Conservation (phyloP, 176 grass and related monocot species). For the Lolium perenne region DNA sequence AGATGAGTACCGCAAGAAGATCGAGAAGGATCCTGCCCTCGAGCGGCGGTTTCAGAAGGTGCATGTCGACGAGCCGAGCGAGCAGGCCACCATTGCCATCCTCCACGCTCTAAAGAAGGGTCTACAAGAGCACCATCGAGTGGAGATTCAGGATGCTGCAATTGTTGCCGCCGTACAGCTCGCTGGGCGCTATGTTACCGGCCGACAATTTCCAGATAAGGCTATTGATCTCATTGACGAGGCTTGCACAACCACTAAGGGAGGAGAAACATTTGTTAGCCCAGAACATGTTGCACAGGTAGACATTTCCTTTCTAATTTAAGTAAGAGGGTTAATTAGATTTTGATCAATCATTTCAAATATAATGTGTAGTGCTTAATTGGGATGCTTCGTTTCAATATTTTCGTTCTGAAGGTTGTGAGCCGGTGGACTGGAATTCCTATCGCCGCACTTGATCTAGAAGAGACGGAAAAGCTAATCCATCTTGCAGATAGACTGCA, state of each 20-base stretch:
- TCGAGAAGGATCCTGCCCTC: neutral
- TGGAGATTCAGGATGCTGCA: neutral
- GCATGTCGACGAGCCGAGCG: neutral
- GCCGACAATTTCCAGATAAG: constrained; percentile 68
- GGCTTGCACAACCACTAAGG: neutral
- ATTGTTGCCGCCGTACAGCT: neutral
- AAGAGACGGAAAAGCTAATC: constrained; percentile 38
- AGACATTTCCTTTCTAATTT: neutral
- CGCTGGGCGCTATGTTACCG: neutral
- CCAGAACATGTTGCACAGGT: neutral
- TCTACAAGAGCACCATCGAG: neutral
- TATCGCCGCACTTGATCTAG: neutral
- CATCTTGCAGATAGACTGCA: constrained; percentile 35
- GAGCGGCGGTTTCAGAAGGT: constrained; percentile 2
- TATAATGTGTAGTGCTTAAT: neutral
- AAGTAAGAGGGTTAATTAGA: no score
- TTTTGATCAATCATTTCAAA: neutral
- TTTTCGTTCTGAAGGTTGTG: neutral
- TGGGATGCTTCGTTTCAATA: neutral
- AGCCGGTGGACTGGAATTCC: constrained; percentile 30
- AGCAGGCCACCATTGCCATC: neutral
- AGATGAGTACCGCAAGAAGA: neutral
- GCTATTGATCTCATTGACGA: constrained; percentile 95
- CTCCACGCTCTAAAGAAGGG: neutral
- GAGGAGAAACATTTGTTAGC: neutral